Percentiles rank a stretch among this genome's conserved stretches.
Evolutionary conservation across 2,329 filamentous ascomycete species (phyloP).

Genomic region (Ceratocystis lukuohia): DNA sequence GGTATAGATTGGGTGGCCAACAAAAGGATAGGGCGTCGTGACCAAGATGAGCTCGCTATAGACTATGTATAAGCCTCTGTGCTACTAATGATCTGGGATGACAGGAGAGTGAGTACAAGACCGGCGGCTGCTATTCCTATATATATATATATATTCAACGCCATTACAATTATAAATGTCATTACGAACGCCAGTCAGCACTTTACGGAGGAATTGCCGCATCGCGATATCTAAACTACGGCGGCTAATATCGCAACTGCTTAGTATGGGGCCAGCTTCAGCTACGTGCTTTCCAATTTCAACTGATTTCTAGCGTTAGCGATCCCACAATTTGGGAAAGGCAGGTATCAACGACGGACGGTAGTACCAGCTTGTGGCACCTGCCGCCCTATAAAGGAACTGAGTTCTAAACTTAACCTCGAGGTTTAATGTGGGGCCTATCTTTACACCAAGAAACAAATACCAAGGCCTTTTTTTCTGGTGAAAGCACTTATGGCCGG

Average conservation of each 20-base stretch:
- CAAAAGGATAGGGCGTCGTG: too few relatives aligned
- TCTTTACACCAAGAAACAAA: neutral
- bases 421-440: neutral
- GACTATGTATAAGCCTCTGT: too few relatives aligned
- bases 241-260: neutral
- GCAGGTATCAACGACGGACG: neutral
- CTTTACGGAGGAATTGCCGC: neutral
- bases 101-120: too few relatives aligned
- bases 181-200: neutral
- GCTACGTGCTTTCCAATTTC: neutral
- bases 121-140: neutral
- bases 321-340: neutral
- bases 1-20: too few relatives aligned
- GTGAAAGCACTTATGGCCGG: too few relatives aligned
- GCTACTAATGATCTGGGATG: too few relatives aligned
- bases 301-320: neutral
- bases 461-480: too few relatives aligned
- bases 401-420: neutral
- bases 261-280: neutral
- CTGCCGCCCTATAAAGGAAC: neutral
- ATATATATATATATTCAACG: neutral
- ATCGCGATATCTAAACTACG: neutral
- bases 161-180: too few relatives aligned
- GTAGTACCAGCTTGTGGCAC: slow-evolving; percentile 1
- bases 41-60: too few relatives aligned